A percentile compares a stretch with the other conserved stretches of the same genome.
These are phyloP conservation scores for Daphne laureola DNA, from an alignment of 441 rosid genomes.

Conservation along the genomic window DNA sequence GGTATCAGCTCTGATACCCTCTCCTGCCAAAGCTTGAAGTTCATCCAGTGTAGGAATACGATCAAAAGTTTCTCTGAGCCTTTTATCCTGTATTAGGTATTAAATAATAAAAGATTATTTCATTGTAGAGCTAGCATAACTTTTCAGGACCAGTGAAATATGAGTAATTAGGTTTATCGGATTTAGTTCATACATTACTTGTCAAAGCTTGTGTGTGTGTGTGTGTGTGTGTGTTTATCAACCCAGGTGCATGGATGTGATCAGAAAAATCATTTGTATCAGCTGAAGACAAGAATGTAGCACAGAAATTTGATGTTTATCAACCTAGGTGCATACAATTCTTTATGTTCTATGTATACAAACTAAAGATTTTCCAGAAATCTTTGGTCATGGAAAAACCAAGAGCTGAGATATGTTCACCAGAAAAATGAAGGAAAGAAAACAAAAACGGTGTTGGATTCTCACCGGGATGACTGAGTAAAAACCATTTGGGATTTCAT, in stretches of 20 bases:
- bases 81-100: constrained; percentile 53
- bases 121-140: no score
- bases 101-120: no score
- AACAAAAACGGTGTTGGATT: constrained; percentile 10
- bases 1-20: constrained; percentile 75
- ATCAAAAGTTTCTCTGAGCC: constrained; percentile 71
- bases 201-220: background rate
- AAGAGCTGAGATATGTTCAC: background rate
- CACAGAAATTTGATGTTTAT: no score
- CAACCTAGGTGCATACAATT: no score
- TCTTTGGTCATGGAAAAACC: constrained; percentile 7
- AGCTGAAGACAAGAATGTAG: no score
- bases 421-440: background rate
- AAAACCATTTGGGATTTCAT: constrained; percentile 85
- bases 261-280: no score
- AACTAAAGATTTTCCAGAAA: background rate
- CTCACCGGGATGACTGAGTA: constrained; percentile 88
- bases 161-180: no score
- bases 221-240: background rate
- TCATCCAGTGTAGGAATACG: constrained; percentile 82
- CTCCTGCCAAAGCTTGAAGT: constrained; percentile 69
- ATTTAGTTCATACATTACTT: background rate
- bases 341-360: background rate
- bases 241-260: no score
- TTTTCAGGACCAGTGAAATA: background rate